These are phyloP conservation scores for Colletotrichum sojae DNA, from an alignment of 2,329 filamentous ascomycete species.

Conservation along the genomic window DNA sequence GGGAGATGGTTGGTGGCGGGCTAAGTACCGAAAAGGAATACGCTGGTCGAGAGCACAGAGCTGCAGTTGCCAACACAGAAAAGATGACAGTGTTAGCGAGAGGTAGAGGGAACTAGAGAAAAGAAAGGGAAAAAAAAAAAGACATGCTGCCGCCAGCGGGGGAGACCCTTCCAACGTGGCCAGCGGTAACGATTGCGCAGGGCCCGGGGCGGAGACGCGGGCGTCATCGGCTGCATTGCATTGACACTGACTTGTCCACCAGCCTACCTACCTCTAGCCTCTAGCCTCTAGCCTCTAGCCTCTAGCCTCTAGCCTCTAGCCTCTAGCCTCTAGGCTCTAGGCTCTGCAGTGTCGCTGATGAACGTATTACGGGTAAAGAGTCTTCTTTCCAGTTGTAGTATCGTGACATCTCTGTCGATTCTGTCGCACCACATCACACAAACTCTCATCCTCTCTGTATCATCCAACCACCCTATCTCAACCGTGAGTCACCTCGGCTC, in stretches of 20 bases:
- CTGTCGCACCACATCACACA: too few species aligned
- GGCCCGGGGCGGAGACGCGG: slow-evolving; percentile 12
- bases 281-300: too few species aligned
- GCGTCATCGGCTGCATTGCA: slow-evolving; percentile 37
- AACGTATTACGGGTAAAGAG: too few species aligned
- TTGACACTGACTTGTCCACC: slow-evolving; percentile 17
- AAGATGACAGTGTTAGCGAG: not conserved
- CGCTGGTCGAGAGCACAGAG: not conserved
- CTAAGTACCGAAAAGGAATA: not conserved
- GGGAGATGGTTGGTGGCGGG: slow-evolving; percentile 2
- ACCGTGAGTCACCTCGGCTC: not conserved
- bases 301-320: too few species aligned
- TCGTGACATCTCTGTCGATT: too few species aligned
- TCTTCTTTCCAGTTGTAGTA: too few species aligned
- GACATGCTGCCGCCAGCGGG: slow-evolving; percentile 20
- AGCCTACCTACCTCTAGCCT: too few species aligned
- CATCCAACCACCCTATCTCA: not conserved
- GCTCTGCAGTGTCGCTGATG: too few species aligned
- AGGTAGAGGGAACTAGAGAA: not conserved
- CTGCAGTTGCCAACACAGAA: slow-evolving; percentile 36
- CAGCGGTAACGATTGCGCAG: slow-evolving; percentile 23
- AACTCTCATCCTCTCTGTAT: too few species aligned
- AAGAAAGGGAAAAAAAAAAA: not conserved
- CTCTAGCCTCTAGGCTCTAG: too few species aligned
- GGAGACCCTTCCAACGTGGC: slow-evolving; percentile 38